Evolutionary conservation across 345 rosid species (phyloP).

Genomic region (Gossypium australe): DNA sequence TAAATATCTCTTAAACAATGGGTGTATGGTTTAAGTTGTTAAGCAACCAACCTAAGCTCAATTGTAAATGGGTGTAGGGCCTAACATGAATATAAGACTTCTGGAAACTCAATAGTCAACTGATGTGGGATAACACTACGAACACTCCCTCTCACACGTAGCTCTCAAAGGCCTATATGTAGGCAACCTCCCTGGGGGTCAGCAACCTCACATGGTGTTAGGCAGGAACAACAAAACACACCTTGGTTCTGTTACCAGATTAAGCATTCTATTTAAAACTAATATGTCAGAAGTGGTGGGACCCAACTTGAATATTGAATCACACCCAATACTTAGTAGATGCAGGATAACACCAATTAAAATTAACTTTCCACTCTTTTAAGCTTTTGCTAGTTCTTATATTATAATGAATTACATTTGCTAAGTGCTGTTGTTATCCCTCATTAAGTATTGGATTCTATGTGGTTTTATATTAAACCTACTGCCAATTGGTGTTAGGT

Average conservation of each 20-base stretch:
- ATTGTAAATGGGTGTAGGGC: neutral
- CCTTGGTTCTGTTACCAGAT: neutral
- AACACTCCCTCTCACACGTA: neutral
- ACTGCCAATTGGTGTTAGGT: neutral
- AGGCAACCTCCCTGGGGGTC: neutral
- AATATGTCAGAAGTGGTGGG: neutral
- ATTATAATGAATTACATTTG: neutral
- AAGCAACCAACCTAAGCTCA: neutral
- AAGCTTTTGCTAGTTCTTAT: neutral
- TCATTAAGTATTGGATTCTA: neutral
- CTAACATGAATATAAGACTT: neutral
- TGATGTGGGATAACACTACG: neutral
- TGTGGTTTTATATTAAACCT: neutral
- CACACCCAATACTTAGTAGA: neutral
- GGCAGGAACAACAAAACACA: neutral
- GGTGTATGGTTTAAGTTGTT: neutral
- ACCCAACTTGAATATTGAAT: neutral
- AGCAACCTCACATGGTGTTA: neutral
- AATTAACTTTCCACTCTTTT: neutral
- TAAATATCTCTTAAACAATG: neutral
- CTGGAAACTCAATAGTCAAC: neutral
- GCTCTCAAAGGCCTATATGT: neutral
- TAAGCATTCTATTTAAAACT: neutral
- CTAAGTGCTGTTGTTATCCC: neutral
- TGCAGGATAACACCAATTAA: neutral